Evolutionary conservation across 106 monocot species (phyloP), one percentile per base, ranked within the genome.

Genomic region (Dendrobium huoshanense): DNA sequence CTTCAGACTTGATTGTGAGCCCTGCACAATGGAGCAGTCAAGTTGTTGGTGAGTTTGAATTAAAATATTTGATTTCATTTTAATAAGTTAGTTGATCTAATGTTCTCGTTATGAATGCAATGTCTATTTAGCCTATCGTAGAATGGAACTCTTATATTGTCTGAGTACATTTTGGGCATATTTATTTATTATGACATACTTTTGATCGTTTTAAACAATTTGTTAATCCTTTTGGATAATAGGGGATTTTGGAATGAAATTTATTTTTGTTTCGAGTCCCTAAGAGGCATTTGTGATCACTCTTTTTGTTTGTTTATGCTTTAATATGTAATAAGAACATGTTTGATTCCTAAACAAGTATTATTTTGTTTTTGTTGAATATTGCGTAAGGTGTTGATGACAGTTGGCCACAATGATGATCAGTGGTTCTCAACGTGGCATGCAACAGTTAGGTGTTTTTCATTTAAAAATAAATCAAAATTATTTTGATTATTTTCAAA

Each of bases 21-120:
- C 83, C 83, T 15, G 78, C 83, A 83, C 83, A 83, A 55, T 83
- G 83, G 83, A 79, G 78, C 55, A 83, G 83, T 79, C 83, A 83
- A 61, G 78, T 79, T 68, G 83, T 83, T 78, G 83, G 83, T 83
- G 77, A 73, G 76, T 49, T 76, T 27, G 22, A 7, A 27, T 41
- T 7, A 43, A 76, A 27, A 11, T 27, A 24, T 76, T 49, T 47
- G 78, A 70, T 47, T 55, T 72, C 47, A 67, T 77, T 51, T 77
- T 29, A 22, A 25, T 64, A 3, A 37, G 51, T 75, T 25, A 22
- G 18, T 73, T 80, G 19, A 74, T 20, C 18, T n/a, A 25, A 73
- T 42, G 17, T 41, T 73, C 41, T 73, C 17, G 0, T 73, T 20
- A 44, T 41, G 42, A 43, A 42, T 74, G 43, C 41, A 42, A 72